Conservation (phyloP, 2,329 filamentous ascomycete species). For the Fusarium armeniacum region DNA sequence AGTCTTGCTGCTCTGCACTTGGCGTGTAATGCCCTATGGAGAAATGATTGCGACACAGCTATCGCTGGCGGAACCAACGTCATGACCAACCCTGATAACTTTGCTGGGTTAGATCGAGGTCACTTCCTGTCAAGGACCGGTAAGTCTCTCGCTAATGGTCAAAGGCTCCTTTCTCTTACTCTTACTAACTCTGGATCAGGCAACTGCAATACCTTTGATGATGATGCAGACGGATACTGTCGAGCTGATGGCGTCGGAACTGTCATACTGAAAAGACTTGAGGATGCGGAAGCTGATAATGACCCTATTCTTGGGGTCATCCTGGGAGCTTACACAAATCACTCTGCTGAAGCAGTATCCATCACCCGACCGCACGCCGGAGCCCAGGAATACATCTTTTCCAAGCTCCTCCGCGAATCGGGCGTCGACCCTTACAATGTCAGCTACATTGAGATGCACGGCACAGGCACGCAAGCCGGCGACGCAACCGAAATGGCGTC, state of each 20-base stretch:
- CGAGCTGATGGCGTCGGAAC: conserved; percentile 82
- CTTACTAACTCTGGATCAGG: not conserved
- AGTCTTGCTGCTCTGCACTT: conserved; percentile 79
- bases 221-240: conserved; percentile 86
- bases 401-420: conserved; percentile 76
- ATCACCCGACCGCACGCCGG: conserved; percentile 73
- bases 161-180: too few relatives aligned
- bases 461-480: conserved; percentile 89
- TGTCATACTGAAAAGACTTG: conserved; percentile 78
- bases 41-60: conserved; percentile 80
- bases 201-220: conserved; percentile 74
- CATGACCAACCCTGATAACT: conserved; percentile 75
- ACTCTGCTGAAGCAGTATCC: conserved; percentile 38
- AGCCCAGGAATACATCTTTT: conserved; percentile 70
- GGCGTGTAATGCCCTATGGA: conserved; percentile 75
- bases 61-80: conserved; percentile 82
- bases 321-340: conserved; percentile 42
- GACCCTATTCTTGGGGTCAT: conserved; percentile 46
- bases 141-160: not conserved
- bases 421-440: conserved; percentile 84
- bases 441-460: conserved; percentile 91
- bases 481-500: conserved; percentile 87
- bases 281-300: conserved; percentile 42
- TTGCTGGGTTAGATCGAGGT: conserved; percentile 72
- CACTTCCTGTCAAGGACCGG: conserved; percentile 70